A percentile compares a stretch with the other conserved stretches of the same genome.
phyloP scores from a whole-genome alignment of 805 yeast species.

The Kregervanrija delftensis region DNA sequence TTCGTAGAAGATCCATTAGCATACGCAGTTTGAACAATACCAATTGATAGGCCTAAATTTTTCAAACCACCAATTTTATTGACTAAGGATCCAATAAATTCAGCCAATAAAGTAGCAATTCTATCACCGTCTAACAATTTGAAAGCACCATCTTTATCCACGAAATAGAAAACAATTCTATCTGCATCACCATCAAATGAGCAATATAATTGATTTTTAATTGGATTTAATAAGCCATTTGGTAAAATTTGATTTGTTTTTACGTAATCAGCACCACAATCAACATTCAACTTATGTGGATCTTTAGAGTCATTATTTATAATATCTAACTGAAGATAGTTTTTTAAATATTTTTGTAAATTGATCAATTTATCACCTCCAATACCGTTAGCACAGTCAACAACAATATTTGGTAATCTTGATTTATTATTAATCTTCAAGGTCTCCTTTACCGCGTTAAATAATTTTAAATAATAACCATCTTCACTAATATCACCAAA shows the following conservation, averaged over 20 bases:
- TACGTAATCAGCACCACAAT: slow-evolving; percentile 95
- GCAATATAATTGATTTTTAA: slow-evolving; percentile 49
- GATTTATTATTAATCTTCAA: slow-evolving; percentile 22
- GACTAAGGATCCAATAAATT: slow-evolving; percentile 45
- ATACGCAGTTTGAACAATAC: slow-evolving; percentile 95
- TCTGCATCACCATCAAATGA: slow-evolving; percentile 98
- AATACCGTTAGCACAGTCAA: slow-evolving; percentile 96
- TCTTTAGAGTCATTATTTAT: slow-evolving; percentile 48
- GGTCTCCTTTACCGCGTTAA: slow-evolving; percentile 45
- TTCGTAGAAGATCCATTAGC: slow-evolving; percentile 91
- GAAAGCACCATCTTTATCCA: slow-evolving; percentile 32
- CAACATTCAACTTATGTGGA: slow-evolving; percentile 59
- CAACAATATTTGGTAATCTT: slow-evolving; percentile 35
- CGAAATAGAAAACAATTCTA: slow-evolving; percentile 76
- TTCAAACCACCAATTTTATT: slow-evolving; percentile 33
- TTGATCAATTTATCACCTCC: slow-evolving; percentile 73
- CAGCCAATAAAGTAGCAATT: slow-evolving; percentile 78
- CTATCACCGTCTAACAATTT: slow-evolving; percentile 85
- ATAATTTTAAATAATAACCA: slow-evolving; percentile 65
- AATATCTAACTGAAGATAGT: slow-evolving; percentile 32
- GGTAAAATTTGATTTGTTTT: slow-evolving; percentile 85
- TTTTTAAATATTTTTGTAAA: slow-evolving; percentile 13
- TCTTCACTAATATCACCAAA: slow-evolving; percentile 58
- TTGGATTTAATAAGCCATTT: slow-evolving; percentile 38
- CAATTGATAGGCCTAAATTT: slow-evolving; percentile 33